phyloP scores from a whole-genome alignment of 2,329 filamentous ascomycete genomes.

The Aschersonia sp. region DNA sequence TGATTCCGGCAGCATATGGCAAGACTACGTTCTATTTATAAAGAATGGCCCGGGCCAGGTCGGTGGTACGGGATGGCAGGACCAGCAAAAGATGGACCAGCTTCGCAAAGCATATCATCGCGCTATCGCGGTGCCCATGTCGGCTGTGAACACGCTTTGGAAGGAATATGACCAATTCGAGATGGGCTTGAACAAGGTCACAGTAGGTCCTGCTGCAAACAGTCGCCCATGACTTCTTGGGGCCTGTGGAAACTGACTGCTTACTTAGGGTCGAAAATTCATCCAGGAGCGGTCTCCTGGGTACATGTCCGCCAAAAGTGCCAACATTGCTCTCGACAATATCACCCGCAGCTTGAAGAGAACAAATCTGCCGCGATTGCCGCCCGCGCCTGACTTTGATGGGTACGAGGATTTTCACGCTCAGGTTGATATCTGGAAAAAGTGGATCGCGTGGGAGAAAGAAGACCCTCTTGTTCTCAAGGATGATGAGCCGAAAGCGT shows the following conservation, averaged over 20 bases:
- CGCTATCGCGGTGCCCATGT: conserved; percentile 75
- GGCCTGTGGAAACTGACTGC: neutral
- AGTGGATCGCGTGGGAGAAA: conserved; percentile 93
- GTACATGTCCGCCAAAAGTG: conserved; percentile 92
- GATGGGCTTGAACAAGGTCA: conserved; percentile 82
- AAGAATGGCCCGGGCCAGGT: conserved; percentile 74
- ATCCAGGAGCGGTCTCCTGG: conserved; percentile 82
- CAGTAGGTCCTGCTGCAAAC: conserved; percentile 39
- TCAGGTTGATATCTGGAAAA: conserved; percentile 82
- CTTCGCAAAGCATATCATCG: conserved; percentile 85
- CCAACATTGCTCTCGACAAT: conserved; percentile 81
- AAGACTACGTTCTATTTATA: conserved; percentile 88
- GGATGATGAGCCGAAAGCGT: conserved; percentile 61
- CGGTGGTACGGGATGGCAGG: conserved; percentile 83
- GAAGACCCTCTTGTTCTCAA: conserved; percentile 79
- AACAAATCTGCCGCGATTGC: conserved; percentile 65
- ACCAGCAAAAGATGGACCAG: conserved; percentile 94
- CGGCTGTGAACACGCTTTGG: conserved; percentile 74
- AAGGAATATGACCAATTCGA: conserved; percentile 97
- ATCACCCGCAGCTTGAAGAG: conserved; percentile 64
- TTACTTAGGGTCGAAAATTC: conserved; percentile 68
- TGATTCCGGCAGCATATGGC: conserved; percentile 80
- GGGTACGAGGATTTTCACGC: conserved; percentile 71
- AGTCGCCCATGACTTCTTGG: neutral
- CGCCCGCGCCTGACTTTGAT: conserved; percentile 73